phyloP scores from a whole-genome alignment of 2,329 filamentous ascomycete species.

The Scopulariopsis brevicaulis region DNA sequence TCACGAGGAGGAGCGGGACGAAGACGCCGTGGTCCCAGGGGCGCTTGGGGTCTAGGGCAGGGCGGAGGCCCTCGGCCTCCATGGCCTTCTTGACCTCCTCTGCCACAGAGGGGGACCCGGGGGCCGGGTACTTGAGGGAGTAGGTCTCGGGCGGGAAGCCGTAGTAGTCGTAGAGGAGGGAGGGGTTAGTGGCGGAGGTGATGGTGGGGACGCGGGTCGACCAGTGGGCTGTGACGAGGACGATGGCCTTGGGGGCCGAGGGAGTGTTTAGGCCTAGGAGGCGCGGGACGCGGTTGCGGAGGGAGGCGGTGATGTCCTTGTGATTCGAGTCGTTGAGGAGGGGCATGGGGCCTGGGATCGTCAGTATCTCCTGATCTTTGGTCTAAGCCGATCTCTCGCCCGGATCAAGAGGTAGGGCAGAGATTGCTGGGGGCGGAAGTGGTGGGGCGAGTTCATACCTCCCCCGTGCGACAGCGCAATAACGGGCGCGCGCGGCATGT shows the following conservation, averaged over 20 bases:
- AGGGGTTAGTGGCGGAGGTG: slow-evolving; percentile 32
- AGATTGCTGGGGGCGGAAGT: background rate
- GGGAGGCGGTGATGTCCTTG: slow-evolving; percentile 34
- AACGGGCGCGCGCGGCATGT: slow-evolving; percentile 29
- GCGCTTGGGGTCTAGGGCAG: slow-evolving; percentile 24
- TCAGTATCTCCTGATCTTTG: background rate
- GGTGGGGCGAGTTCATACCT: slow-evolving; percentile 15
- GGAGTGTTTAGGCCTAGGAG: slow-evolving; percentile 42
- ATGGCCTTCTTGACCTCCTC: slow-evolving; percentile 32
- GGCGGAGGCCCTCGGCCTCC: slow-evolving; percentile 29
- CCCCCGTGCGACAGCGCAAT: slow-evolving; percentile 39
- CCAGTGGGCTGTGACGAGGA: slow-evolving; percentile 50
- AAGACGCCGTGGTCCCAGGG: slow-evolving; percentile 53
- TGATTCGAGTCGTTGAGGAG: slow-evolving; percentile 43
- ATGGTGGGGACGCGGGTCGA: slow-evolving; percentile 35
- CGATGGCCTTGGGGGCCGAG: slow-evolving; percentile 35
- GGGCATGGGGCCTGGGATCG: slow-evolving; percentile 38
- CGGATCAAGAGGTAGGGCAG: background rate
- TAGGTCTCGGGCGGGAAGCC: slow-evolving; percentile 47
- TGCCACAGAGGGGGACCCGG: slow-evolving; percentile 42
- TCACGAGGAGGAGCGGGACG: slow-evolving; percentile 41
- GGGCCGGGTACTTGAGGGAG: slow-evolving; percentile 41
- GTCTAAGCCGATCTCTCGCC: background rate
- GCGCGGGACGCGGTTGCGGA: slow-evolving; percentile 39
- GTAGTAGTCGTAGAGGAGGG: slow-evolving; percentile 46